Percentiles rank a stretch among this genome's conserved stretches.
Conservation (phyloP, 192 early-diverging fungal species). For the Linnemannia elongata region DNA sequence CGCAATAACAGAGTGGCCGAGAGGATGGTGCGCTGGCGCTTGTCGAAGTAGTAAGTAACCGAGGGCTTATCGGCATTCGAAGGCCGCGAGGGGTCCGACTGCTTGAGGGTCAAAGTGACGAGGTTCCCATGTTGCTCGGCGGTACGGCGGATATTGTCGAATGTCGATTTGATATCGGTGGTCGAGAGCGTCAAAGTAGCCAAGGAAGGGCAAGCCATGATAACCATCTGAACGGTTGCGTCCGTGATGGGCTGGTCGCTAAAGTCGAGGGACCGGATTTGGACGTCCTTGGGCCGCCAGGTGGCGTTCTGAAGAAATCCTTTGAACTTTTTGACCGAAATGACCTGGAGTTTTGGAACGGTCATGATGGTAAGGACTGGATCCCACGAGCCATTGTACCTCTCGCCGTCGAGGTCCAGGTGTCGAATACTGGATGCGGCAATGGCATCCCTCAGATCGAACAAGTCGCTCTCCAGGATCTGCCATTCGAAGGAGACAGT, state of each 20-base stretch:
- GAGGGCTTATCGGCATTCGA: neutral
- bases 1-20: neutral
- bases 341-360: neutral
- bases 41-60: neutral
- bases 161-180: neutral
- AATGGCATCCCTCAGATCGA: neutral
- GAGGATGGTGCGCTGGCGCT: neutral
- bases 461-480: neutral
- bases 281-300: neutral
- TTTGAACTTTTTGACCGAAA: neutral
- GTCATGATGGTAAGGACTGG: neutral
- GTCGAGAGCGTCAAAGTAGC: neutral
- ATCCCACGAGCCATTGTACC: neutral
- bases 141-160: neutral
- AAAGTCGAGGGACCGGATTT: neutral
- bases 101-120: neutral
- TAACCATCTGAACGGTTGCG: neutral
- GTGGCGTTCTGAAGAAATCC: neutral
- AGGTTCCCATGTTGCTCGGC: neutral
- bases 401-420: neutral
- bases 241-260: neutral
- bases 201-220: neutral
- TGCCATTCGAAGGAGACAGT: neutral
- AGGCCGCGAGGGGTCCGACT: neutral
- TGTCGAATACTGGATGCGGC: neutral